Conservation (phyloP, 164 flowering plant genomes). For the Protea cynaroides region DNA sequence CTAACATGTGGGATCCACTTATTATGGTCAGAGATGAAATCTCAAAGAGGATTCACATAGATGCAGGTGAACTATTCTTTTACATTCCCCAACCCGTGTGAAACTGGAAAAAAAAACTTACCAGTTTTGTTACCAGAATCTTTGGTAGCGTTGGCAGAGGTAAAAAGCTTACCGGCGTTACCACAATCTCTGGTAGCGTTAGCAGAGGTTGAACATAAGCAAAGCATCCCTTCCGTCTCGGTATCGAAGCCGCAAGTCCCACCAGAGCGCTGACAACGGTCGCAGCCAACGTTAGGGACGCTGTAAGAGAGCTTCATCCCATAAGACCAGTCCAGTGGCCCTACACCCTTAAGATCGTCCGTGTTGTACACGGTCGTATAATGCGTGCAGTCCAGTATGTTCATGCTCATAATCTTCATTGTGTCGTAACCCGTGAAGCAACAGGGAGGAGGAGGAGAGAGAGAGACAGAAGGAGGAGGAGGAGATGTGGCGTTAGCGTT, state of each 20-base stretch:
- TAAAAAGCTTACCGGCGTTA: slow-evolving; percentile 21
- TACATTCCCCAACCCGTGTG: too few relatives aligned
- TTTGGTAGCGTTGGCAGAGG: not conserved
- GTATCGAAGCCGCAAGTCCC: slow-evolving; percentile 85
- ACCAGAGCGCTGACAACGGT: slow-evolving; percentile 54
- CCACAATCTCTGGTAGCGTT: slow-evolving; percentile 75
- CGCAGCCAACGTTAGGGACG: slow-evolving; percentile 67
- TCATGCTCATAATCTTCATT: slow-evolving; percentile 72
- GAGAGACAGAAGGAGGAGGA: slow-evolving; percentile 14
- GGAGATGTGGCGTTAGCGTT: too few relatives aligned
- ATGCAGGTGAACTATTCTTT: too few relatives aligned
- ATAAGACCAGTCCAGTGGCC: slow-evolving; percentile 77
- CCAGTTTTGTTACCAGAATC: too few relatives aligned
- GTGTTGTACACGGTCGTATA: slow-evolving; percentile 54
- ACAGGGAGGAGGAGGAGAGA: slow-evolving; percentile 46
- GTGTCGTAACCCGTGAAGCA: slow-evolving; percentile 72
- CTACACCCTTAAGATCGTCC: slow-evolving; percentile 47
- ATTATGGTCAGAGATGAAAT: too few relatives aligned
- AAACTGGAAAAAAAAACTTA: not conserved
- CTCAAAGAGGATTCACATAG: too few relatives aligned
- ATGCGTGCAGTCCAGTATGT: slow-evolving; percentile 80
- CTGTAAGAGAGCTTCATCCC: slow-evolving; percentile 61
- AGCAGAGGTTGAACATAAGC: slow-evolving; percentile 46
- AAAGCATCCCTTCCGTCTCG: slow-evolving; percentile 51
- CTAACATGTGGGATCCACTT: too few relatives aligned